Evolutionary conservation across 1,284 basidiomycete species (phyloP).

Genomic region (Tremellales sp.): DNA sequence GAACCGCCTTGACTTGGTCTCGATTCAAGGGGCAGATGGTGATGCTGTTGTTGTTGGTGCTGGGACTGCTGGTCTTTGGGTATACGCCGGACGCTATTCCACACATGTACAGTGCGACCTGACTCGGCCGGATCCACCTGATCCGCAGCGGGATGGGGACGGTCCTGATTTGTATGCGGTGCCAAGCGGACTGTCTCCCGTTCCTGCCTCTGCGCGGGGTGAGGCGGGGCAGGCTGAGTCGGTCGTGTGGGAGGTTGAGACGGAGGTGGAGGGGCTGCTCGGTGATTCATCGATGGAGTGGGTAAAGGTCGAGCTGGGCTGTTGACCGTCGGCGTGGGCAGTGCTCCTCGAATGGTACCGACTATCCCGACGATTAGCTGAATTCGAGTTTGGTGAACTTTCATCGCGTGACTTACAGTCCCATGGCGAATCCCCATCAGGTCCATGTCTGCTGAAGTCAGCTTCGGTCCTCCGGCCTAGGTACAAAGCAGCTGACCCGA

Average conservation of each 20-base stretch:
- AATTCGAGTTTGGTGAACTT: too few relatives aligned
- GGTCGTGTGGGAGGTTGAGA: background rate
- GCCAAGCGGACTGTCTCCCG: background rate
- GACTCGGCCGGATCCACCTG: background rate
- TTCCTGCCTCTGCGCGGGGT: background rate
- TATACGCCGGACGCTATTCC: background rate
- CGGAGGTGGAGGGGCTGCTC: background rate
- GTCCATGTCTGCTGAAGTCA: background rate
- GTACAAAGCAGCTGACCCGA: background rate
- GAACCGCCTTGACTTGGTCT: slow-evolving; percentile 26
- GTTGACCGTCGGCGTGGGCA: slow-evolving; percentile 29
- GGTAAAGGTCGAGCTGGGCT: slow-evolving; percentile 15
- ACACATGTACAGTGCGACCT: background rate
- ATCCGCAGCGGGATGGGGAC: background rate
- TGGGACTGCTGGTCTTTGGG: background rate
- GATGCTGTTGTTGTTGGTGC: background rate
- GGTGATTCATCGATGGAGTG: background rate
- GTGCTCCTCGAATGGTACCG: slow-evolving; percentile 42
- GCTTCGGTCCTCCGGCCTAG: slow-evolving; percentile 10
- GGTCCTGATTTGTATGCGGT: background rate
- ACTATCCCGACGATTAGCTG: slow-evolving; percentile 25
- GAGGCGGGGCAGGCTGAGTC: background rate
- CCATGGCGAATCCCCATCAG: background rate
- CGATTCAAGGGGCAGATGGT: slow-evolving; percentile 14
- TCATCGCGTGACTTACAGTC: background rate